phyloP scores from a whole-genome alignment of 305 asterid species.

The Fraxinus sp. region DNA sequence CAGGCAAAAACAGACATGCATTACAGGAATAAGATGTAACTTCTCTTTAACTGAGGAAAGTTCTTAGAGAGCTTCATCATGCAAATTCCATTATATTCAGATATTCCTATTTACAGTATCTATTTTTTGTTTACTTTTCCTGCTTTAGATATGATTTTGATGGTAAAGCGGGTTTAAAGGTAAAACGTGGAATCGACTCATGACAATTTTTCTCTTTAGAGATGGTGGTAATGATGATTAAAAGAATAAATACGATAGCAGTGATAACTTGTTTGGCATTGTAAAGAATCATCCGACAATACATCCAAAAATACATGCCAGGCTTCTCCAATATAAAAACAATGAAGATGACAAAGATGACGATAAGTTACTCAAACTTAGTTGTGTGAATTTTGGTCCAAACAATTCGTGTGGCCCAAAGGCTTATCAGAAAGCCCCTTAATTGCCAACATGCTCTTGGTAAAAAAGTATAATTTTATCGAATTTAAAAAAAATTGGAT shows the following conservation, averaged over 20 bases:
- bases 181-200: neutral
- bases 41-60: neutral
- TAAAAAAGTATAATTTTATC: neutral
- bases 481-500: neutral
- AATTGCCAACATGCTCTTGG: neutral
- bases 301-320: neutral
- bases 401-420: neutral
- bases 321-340: slow-evolving; percentile 2
- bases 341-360: neutral
- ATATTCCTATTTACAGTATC: neutral
- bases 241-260: neutral
- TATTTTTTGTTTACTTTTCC: neutral
- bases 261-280: neutral
- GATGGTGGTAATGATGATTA: neutral
- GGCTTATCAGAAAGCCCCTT: neutral
- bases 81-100: neutral
- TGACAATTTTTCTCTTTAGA: neutral
- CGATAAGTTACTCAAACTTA: neutral
- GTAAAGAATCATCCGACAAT: neutral
- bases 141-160: neutral
- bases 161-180: neutral
- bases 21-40: neutral
- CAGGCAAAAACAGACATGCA: slow-evolving; percentile 4
- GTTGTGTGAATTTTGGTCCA: neutral
- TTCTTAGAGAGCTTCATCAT: neutral